Evolutionary conservation across 2,329 filamentous ascomycete species (phyloP).

Genomic region (Epichloe sylvatica): DNA sequence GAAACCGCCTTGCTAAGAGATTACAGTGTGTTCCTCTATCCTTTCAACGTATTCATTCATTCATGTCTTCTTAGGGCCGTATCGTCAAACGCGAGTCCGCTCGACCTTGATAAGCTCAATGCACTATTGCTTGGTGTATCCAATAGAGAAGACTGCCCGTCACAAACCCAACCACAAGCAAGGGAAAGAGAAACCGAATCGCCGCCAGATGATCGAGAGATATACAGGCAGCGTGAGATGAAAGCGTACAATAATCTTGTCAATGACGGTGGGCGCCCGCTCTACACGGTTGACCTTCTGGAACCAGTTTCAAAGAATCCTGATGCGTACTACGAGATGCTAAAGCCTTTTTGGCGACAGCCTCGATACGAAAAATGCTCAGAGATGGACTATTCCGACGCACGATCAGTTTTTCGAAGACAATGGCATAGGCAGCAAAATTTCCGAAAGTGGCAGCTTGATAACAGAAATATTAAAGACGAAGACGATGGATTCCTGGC

Average conservation of each 20-base stretch:
- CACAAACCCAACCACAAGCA: neutral
- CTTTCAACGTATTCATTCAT: neutral
- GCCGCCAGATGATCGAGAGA: neutral
- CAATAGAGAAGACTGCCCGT: neutral
- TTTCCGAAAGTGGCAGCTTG: slow-evolving; percentile 19
- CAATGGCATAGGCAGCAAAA: slow-evolving; percentile 16
- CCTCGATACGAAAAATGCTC: neutral
- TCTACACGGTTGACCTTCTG: slow-evolving; percentile 15
- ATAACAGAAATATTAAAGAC: slow-evolving; percentile 11
- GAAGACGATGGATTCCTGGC: slow-evolving; percentile 9
- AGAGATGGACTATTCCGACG: neutral
- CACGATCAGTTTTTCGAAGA: slow-evolving; percentile 10
- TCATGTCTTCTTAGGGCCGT: neutral
- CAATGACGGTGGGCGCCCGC: slow-evolving; percentile 17
- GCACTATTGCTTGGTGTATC: slow-evolving; percentile 8
- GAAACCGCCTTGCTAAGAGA: slow-evolving; percentile 7
- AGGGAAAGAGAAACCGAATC: slow-evolving; percentile 2
- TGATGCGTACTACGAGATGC: slow-evolving; percentile 12
- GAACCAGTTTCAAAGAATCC: slow-evolving; percentile 12
- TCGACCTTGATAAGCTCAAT: slow-evolving; percentile 11
- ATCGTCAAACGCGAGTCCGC: slow-evolving; percentile 4
- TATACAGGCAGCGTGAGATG: slow-evolving; percentile 7
- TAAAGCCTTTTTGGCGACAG: slow-evolving; percentile 14
- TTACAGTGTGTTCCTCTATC: slow-evolving; percentile 6
- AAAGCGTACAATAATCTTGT: slow-evolving; percentile 16